phyloP scores from a whole-genome alignment of 1,284 basidiomycete genomes.

The Sanghuangporus weigelae region DNA sequence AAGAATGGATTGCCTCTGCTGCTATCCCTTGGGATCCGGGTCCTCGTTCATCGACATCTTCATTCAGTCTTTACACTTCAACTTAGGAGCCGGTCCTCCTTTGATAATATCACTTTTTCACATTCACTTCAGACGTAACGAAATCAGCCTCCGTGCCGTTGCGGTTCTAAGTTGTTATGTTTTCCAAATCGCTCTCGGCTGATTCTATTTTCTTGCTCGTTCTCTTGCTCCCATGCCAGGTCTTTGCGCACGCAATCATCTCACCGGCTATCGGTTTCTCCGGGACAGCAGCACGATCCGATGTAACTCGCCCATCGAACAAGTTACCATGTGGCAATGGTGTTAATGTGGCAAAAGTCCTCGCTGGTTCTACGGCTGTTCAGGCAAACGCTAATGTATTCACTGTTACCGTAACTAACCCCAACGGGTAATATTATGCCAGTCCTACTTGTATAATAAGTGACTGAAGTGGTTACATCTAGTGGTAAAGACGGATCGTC shows the following conservation, averaged over 20 bases:
- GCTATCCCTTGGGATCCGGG: neutral
- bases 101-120: neutral
- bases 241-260: slow-evolving; percentile 41
- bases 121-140: neutral
- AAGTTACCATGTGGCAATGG: slow-evolving; percentile 38
- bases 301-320: slow-evolving; percentile 41
- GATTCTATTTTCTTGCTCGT: slow-evolving; percentile 6
- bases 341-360: slow-evolving; percentile 35
- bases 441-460: neutral
- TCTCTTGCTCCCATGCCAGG: slow-evolving; percentile 31
- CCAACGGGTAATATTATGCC: slow-evolving; percentile 36
- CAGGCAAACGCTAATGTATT: slow-evolving; percentile 39
- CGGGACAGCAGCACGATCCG: slow-evolving; percentile 33
- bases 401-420: slow-evolving; percentile 40
- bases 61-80: neutral
- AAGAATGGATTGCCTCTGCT: neutral
- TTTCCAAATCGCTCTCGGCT: slow-evolving; percentile 2
- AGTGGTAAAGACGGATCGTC: slow-evolving; percentile 45
- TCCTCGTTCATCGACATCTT: neutral
- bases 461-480: neutral
- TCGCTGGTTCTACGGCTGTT: slow-evolving; percentile 40
- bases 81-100: slow-evolving; percentile 9
- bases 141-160: neutral
- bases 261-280: slow-evolving; percentile 42
- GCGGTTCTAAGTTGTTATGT: neutral